Evolutionary conservation across 2,329 filamentous ascomycete genomes (phyloP).

Genomic region (Lasiodiplodia theobromae): DNA sequence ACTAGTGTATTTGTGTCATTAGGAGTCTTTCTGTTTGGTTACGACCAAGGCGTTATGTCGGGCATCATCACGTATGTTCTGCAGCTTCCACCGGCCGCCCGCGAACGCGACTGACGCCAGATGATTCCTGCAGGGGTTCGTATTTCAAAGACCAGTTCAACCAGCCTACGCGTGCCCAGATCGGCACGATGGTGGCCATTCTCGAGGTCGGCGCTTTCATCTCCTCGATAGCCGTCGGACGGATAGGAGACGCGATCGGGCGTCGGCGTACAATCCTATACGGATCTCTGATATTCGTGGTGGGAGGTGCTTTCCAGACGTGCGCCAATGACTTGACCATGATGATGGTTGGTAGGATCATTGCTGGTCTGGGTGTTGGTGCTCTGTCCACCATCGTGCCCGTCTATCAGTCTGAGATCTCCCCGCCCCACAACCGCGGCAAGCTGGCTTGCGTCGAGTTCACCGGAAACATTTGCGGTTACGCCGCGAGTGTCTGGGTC

Average conservation of each 20-base stretch:
- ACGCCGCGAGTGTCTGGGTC: conserved; percentile 96
- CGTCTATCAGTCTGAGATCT: conserved; percentile 66
- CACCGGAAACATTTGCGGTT: conserved; percentile 94
- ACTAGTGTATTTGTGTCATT: conserved; percentile 90
- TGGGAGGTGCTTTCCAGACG: conserved; percentile 85
- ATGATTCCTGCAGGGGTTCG: conserved; percentile 66
- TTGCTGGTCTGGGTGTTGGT: conserved; percentile 60
- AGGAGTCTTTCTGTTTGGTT: conserved; percentile 87
- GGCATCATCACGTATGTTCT: conserved; percentile 70
- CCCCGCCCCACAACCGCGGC: conserved; percentile 92
- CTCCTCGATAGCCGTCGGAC: conserved; percentile 84
- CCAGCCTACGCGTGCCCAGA: conserved; percentile 82
- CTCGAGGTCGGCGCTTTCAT: conserved; percentile 93
- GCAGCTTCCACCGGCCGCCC: conserved; percentile 28
- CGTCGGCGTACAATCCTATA: conserved; percentile 90
- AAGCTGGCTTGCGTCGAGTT: conserved; percentile 98
- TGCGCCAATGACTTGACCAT: conserved; percentile 83
- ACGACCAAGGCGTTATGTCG: conserved; percentile 91
- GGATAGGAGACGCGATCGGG: conserved; percentile 90
- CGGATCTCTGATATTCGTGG: conserved; percentile 85
- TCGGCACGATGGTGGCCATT: conserved; percentile 98
- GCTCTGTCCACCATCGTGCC: conserved; percentile 60
- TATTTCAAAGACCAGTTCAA: conserved; percentile 94
- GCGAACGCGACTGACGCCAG: conserved; percentile 37
- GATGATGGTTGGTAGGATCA: conserved; percentile 70